Evolutionary conservation across 2,329 filamentous ascomycete species (phyloP), one percentile per base, ranked within the genome.

Genomic region (Didymella glomerata): DNA sequence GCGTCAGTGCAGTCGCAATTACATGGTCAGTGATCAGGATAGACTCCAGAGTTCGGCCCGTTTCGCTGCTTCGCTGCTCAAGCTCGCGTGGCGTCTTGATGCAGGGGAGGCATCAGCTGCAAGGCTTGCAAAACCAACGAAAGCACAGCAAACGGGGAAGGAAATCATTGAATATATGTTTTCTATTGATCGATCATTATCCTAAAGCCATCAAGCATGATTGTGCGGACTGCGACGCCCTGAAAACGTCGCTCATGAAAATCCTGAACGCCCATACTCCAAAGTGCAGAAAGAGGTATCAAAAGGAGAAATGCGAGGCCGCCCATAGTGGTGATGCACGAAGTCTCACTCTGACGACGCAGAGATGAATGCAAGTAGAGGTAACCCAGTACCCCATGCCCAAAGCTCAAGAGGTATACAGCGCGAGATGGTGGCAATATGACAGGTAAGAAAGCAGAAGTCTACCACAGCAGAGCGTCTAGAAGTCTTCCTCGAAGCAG

Each of bases 401-500:
- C 61, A 59, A 55, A 63, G 48, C 49, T 48, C 57, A 62, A 62
- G 18, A 69, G 62, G 66, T 69, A 68, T 68, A 68, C 66, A 67
- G 62, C 64, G 63, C 52, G 55, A 71, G 54, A 70, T 68, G 46
- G 48, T 56, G 45, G 38, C 51, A 48, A 66, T 32, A 67, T 68
- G 53, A 24, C 48, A 64, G 60, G 45, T 34, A 50, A 66, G 49
- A 44, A 64, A 66, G 50, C 56, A 57, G 42, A 60, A 22, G 45
- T 56, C 42, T 44, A 47, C 24, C 25, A 48, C 56, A 72, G 34
- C 48, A 55, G 62, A 41, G 50, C 51, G 76, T 84, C 85, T 91
- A 98, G 77, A 99, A 99, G 82, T 99, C 95, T 68, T 98, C 94
- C 69, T 98, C 93, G 73, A 99, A 98, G 78, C 81, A 85, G 82